Conservation (phyloP, 2,329 filamentous ascomycete species). For the Pleoardoris graminearum region DNA sequence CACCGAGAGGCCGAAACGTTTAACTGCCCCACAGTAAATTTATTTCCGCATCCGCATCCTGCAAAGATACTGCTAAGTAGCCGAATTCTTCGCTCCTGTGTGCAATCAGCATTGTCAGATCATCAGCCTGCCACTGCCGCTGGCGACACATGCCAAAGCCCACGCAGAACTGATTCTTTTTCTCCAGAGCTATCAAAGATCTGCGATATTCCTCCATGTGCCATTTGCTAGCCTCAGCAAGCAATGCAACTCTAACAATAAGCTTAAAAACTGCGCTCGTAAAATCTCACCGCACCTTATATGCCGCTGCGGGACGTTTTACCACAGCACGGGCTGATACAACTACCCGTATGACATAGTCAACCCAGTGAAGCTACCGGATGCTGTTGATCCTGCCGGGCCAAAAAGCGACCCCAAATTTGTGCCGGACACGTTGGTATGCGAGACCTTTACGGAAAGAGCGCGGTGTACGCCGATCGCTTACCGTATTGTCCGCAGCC, state of each 20-base stretch:
- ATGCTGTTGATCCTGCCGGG: too few relatives aligned
- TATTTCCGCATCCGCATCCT: too few relatives aligned
- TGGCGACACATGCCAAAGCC: background rate
- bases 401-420: too few relatives aligned
- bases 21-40: background rate
- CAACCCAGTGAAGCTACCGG: too few relatives aligned
- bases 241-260: background rate
- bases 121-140: background rate
- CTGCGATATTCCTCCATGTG: background rate
- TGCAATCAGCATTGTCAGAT: background rate
- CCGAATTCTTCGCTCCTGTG: background rate
- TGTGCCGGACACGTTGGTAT: background rate
- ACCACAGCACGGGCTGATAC: too few relatives aligned
- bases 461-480: background rate
- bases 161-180: background rate
- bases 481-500: background rate
- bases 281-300: background rate
- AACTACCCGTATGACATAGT: too few relatives aligned
- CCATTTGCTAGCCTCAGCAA: background rate
- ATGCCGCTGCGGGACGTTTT: background rate
- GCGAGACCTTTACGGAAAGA: background rate
- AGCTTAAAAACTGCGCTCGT: background rate
- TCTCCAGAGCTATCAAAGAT: background rate
- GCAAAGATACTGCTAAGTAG: too few relatives aligned
- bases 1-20: too few relatives aligned